These are phyloP conservation scores for Nephelium lappaceum DNA, from an alignment of 345 rosid genomes.

Conservation along the genomic window DNA sequence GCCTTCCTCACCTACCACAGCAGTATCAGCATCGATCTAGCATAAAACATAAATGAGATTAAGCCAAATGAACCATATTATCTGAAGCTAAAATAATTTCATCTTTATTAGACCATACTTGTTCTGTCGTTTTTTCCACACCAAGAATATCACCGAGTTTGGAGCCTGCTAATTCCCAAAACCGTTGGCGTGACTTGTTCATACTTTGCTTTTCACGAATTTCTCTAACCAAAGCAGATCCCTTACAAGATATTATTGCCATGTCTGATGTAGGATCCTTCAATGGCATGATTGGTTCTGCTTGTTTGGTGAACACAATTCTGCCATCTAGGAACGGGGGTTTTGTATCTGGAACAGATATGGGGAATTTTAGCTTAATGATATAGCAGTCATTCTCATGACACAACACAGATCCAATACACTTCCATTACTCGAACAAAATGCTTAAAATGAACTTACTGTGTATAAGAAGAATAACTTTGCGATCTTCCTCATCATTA, in stretches of 20 bases:
- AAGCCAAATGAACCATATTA: constrained; percentile 2
- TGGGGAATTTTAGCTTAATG: constrained; percentile 22
- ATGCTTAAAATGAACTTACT: constrained; percentile 51
- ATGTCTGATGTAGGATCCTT: no score
- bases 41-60: no score
- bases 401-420: not conserved
- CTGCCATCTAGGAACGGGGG: no score
- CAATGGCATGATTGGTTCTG: no score
- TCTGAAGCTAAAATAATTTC: not conserved
- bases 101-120: constrained; percentile 44
- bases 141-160: constrained; percentile 93
- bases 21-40: no score
- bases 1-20: no score
- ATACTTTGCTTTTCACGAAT: constrained; percentile 87
- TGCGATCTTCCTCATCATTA: constrained; percentile 91
- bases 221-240: constrained; percentile 87
- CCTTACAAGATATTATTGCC: no score
- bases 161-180: constrained; percentile 99
- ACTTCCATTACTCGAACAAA: constrained; percentile 11
- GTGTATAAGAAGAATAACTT: constrained; percentile 88
- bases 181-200: constrained; percentile 90
- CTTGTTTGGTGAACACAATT: no score
- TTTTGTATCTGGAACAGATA: constrained; percentile 60
- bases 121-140: constrained; percentile 84
- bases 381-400: not conserved